phyloP scores from a whole-genome alignment of 176 grass and related monocot species.

The Leersia perrieri region DNA sequence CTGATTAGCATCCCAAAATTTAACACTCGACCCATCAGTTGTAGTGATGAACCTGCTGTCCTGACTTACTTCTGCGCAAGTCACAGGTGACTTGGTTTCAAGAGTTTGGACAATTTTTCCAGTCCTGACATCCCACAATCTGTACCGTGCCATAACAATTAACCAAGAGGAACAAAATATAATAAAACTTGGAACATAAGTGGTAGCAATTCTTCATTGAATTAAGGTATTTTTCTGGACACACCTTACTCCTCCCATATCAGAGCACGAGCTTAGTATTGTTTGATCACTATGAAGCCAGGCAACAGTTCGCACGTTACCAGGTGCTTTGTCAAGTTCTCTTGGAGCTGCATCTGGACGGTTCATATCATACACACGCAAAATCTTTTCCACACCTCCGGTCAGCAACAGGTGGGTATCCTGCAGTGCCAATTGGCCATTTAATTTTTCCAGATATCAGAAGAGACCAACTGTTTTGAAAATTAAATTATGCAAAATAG shows the following conservation, averaged over 20 bases:
- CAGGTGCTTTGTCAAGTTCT: conserved; percentile 93
- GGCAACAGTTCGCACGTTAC: conserved; percentile 75
- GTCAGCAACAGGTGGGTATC: conserved; percentile 89
- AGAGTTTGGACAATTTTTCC: conserved; percentile 95
- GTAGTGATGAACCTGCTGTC: conserved; percentile 97
- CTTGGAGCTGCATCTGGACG: conserved; percentile 87
- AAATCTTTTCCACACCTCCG: conserved; percentile 89
- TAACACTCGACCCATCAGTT: conserved; percentile 87
- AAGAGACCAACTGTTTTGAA: no score
- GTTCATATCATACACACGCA: conserved; percentile 94
- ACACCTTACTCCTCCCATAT: conserved; percentile 95
- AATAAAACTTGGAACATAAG: not conserved
- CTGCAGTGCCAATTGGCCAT: conserved; percentile 22
- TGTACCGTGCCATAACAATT: conserved; percentile 24
- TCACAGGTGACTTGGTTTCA: conserved; percentile 91
- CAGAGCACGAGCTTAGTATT: conserved; percentile 93
- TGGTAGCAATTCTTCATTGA: not conserved
- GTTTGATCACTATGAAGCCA: conserved; percentile 97
- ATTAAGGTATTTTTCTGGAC: not conserved
- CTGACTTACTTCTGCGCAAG: conserved; percentile 91
- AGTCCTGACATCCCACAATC: conserved; percentile 92
- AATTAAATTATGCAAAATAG: not conserved
- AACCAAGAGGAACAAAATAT: not conserved
- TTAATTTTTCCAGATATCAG: conserved; percentile 10
- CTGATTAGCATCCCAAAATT: conserved; percentile 97